These are phyloP conservation scores for Acer saccharum DNA, from an alignment of 345 rosid genomes.

Conservation along the genomic window DNA sequence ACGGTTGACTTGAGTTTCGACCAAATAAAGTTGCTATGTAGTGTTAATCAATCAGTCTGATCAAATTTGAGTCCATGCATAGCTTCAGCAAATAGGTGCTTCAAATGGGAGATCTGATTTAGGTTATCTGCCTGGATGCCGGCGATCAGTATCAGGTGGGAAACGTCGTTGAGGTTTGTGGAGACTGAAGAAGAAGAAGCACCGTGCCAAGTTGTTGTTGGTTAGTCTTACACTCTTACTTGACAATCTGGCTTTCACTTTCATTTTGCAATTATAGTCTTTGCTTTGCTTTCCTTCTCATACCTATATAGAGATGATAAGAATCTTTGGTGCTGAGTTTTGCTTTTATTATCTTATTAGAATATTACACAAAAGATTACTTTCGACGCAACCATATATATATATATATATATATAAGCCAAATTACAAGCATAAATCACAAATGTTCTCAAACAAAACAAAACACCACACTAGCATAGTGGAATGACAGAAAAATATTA, in stretches of 20 bases:
- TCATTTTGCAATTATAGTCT: neutral
- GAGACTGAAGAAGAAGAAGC: neutral
- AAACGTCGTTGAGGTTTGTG: neutral
- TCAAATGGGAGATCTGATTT: neutral
- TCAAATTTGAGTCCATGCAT: neutral
- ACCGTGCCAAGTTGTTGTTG: neutral
- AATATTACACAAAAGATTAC: neutral
- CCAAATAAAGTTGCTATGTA: neutral
- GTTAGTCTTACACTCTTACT: neutral
- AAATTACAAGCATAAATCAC: no score
- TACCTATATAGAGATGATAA: neutral
- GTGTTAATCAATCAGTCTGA: neutral
- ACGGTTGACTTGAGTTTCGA: neutral
- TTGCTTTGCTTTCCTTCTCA: neutral
- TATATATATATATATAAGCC: no score
- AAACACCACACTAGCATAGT: no score
- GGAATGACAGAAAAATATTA: neutral
- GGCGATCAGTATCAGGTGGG: neutral
- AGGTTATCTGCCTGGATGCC: neutral
- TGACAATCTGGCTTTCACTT: neutral
- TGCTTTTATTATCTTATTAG: neutral
- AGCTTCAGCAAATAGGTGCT: neutral
- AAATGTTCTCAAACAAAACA: no score
- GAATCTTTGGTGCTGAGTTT: neutral
- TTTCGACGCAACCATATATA: neutral